Percentiles rank a stretch among this genome's conserved stretches.
Conservation (phyloP, 371 early-diverging fungal species). For the Phascolomyces articulosus region DNA sequence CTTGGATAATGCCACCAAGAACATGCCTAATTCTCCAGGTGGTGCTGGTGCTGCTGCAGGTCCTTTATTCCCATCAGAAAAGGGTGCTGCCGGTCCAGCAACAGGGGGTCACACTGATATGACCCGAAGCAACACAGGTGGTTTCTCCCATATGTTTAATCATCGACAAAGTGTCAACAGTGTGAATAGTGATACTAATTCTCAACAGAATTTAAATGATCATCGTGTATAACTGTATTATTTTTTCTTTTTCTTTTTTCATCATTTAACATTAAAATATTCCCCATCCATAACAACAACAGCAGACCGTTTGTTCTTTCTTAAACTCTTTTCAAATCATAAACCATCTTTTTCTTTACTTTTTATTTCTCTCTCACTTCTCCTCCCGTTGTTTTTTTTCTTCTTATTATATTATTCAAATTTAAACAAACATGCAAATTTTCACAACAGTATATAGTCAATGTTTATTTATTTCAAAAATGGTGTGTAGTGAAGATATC, state of each 20-base stretch:
- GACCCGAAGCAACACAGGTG: conserved; percentile 28
- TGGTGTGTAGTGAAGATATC: no score
- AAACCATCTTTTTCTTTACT: no score
- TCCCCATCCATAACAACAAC: not conserved
- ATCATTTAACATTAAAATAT: not conserved
- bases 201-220: conserved; percentile 15
- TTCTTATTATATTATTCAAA: no score
- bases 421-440: no score
- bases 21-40: not conserved
- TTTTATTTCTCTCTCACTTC: no score
- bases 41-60: not conserved
- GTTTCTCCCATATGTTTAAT: conserved; percentile 52
- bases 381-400: no score
- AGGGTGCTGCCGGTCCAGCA: not conserved
- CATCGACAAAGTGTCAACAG: conserved; percentile 45
- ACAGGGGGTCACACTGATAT: not conserved
- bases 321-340: no score
- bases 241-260: not conserved
- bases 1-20: conserved; percentile 32
- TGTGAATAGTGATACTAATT: conserved; percentile 34
- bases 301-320: not conserved
- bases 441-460: no score
- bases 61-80: conserved; percentile 11
- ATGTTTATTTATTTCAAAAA: no score
- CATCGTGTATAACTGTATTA: conserved; percentile 3